Conservation (phyloP, 768 basidiomycete species). For the Collybia nuda region DNA sequence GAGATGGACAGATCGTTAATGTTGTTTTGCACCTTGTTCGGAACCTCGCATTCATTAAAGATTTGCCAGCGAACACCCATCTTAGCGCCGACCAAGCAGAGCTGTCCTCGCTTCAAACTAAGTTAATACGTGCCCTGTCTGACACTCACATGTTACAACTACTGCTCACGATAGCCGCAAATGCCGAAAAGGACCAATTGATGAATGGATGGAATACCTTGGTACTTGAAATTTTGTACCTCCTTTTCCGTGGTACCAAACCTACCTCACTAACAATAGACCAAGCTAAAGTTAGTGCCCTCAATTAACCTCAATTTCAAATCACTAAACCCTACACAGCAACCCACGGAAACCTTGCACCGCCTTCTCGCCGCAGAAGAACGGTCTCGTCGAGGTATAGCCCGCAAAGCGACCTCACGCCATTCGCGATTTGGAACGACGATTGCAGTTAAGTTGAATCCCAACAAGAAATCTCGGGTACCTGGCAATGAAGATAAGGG, state of each 20-base stretch:
- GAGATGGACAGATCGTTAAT: conserved; percentile 85
- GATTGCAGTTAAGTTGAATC: conserved; percentile 73
- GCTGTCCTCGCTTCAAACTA: conserved; percentile 74
- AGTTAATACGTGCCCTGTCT: conserved; percentile 67
- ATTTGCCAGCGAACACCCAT: conserved; percentile 70
- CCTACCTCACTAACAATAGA: conserved; percentile 57
- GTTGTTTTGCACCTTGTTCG: conserved; percentile 87
- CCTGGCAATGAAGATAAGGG: conserved; percentile 10
- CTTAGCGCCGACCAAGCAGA: conserved; percentile 79
- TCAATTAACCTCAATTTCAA: conserved; percentile 1
- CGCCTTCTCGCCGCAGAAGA: conserved; percentile 80
- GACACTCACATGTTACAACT: conserved; percentile 76
- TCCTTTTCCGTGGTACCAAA: conserved; percentile 80
- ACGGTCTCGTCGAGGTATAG: conserved; percentile 54
- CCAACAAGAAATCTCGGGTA: conserved; percentile 39
- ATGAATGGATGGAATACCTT: conserved; percentile 88
- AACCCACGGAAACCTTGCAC: conserved; percentile 66
- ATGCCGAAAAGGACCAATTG: conserved; percentile 70
- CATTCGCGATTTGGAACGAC: conserved; percentile 98
- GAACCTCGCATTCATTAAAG: conserved; percentile 93
- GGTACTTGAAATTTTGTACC: conserved; percentile 89
- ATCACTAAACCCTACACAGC: conserved; percentile 35
- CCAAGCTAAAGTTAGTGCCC: conserved; percentile 57
- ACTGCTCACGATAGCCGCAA: conserved; percentile 83
- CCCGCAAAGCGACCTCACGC: conserved; percentile 62